Conservation (phyloP, 176 grass and related monocot species). For the Ensete ventricosum region DNA sequence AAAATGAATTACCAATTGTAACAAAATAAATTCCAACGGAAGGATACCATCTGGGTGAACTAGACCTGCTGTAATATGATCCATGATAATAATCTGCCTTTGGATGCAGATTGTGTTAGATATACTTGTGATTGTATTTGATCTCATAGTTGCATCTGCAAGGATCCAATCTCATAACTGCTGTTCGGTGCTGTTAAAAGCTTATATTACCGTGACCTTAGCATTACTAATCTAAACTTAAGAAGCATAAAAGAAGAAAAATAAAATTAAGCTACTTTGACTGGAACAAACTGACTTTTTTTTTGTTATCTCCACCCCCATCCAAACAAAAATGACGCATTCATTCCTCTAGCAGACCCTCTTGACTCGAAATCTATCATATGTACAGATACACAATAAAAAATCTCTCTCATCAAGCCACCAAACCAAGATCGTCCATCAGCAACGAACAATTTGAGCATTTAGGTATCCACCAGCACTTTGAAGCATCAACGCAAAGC, state of each 20-base stretch:
- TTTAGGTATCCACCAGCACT: background rate
- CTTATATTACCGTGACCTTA: background rate
- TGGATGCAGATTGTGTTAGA: background rate
- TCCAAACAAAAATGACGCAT: background rate
- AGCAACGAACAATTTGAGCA: background rate
- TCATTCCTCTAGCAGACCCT: background rate
- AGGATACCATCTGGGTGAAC: background rate
- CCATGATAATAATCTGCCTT: background rate
- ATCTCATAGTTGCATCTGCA: background rate
- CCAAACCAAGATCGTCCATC: background rate
- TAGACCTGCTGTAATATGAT: background rate
- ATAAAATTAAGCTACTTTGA: background rate
- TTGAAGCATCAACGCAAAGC: background rate
- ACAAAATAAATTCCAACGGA: background rate
- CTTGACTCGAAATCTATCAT: no score
- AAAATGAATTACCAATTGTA: no score
- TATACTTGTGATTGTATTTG: background rate
- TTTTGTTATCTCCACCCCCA: background rate
- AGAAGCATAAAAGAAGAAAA: background rate
- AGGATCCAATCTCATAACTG: background rate
- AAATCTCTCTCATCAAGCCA: background rate
- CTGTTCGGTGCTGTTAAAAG: background rate
- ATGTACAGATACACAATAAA: background rate
- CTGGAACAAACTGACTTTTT: background rate
- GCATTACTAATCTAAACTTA: background rate